Base-by-base conservation (phyloP, 148 eudicot species). In the Agrostemma githago region DNA sequence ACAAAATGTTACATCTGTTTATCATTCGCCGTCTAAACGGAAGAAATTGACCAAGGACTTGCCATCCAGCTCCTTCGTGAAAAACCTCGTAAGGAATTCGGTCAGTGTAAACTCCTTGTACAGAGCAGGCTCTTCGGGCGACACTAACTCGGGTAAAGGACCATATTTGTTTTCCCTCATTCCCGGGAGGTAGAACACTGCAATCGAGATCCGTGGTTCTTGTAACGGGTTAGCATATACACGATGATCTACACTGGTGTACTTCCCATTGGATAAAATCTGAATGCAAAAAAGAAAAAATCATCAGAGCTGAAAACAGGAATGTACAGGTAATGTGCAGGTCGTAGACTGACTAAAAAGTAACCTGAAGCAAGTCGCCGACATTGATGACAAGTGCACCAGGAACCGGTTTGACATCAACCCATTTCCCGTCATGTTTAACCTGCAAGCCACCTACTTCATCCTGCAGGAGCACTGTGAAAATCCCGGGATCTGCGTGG, bases 201-300 rank as follows among this genome's bases (percentile, higher is more conserved):
- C 88, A 58, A 84, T 53, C 0, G 92, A 88, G n/a, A 83, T 76
- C 12, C 95, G 81, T 6, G 92, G 76, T 40, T 84, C 82, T 1
- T 60, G 74, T 42, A 57, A 43, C 0, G 78, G 77, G 71, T 88
- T 90, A 16, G 90, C 95, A 58, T 83, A 46, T 42, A 90, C 92
- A 26, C 92, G 82, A 72, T 90, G 92, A 77, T 82, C 92, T 42
- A 72, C 90, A 26, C 95, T 90, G 62, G 60, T 86, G 87, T 85
- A 90, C 48, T 79, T 86, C 14, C 79, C 88, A 41, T 90, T 90
- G 0, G 95, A 90, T 46, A 88, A 70, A 42, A 90, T 88, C 91
- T 90, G 82, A 2, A 70, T 67, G 84, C 56, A 76, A 34, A 76
- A 34, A 21, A 70, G 43, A 54, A 17, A 0, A 26, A 26, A 26